Conservation (phyloP, 140 eudicot species). For the Eryngium alpinum region DNA sequence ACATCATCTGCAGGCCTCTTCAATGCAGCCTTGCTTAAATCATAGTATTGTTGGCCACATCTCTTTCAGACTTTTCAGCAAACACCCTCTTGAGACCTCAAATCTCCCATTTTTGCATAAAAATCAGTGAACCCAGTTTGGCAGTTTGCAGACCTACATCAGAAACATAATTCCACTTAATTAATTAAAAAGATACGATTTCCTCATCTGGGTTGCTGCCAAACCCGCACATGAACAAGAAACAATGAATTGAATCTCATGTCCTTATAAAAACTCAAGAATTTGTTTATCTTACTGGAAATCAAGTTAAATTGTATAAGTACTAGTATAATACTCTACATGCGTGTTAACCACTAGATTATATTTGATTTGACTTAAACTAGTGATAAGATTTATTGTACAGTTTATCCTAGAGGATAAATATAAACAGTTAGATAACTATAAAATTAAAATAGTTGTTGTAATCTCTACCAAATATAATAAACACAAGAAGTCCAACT, state of each 20-base stretch:
- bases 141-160: conserved; percentile 7
- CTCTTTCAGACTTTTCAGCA: background rate
- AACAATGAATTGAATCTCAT: background rate
- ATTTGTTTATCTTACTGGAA: too few relatives aligned
- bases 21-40: conserved; percentile 5
- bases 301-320: too few relatives aligned
- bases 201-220: background rate
- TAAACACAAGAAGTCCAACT: too few relatives aligned
- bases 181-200: background rate
- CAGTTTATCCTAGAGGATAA: too few relatives aligned
- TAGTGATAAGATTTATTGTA: too few relatives aligned
- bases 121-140: conserved; percentile 9
- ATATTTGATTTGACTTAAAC: too few relatives aligned
- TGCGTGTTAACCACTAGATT: too few relatives aligned
- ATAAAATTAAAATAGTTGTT: too few relatives aligned
- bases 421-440: too few relatives aligned
- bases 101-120: conserved; percentile 4
- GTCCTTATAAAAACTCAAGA: background rate
- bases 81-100: background rate
- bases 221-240: background rate
- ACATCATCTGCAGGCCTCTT: background rate
- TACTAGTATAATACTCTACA: too few relatives aligned
- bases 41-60: conserved; percentile 9
- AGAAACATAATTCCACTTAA: background rate
- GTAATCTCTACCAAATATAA: too few relatives aligned